Evolutionary conservation across 345 rosid genomes (phyloP).

Genomic region (Eucalyptus polyanthemos): DNA sequence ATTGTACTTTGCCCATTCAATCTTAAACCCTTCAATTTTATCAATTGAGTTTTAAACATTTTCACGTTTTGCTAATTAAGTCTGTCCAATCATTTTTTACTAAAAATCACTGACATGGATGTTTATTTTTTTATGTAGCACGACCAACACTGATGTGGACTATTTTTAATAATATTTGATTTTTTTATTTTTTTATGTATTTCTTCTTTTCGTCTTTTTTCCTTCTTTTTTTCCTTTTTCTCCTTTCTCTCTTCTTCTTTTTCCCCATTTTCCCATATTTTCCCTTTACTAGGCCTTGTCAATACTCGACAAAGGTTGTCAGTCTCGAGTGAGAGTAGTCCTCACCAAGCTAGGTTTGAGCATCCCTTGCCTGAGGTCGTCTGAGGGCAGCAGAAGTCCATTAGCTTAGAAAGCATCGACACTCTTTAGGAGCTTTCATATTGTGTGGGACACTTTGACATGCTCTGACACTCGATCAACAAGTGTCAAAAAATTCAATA

Average conservation of each 20-base stretch:
- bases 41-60: too few species aligned
- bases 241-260: neutral
- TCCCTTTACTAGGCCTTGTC: neutral
- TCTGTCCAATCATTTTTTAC: fast-evolving
- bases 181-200: too few species aligned
- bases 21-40: too few species aligned
- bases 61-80: too few species aligned
- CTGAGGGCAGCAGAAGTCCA: fast-evolving
- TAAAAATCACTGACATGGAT: neutral
- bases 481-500: too few species aligned
- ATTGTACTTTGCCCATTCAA: neutral
- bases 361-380: fast-evolving
- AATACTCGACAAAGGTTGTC: fast-evolving
- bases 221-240: too few species aligned
- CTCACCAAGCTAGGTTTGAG: neutral
- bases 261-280: neutral
- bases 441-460: too few species aligned
- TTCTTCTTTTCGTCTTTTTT: too few species aligned
- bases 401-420: too few species aligned
- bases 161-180: too few species aligned
- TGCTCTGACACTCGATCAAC: fast-evolving
- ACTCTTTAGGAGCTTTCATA: fast-evolving
- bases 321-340: fast-evolving
- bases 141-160: fast-evolving
- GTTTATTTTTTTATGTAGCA: too few species aligned